phyloP scores from a whole-genome alignment of 352 stramenopile genomes.

The Discostella stelligera region DNA sequence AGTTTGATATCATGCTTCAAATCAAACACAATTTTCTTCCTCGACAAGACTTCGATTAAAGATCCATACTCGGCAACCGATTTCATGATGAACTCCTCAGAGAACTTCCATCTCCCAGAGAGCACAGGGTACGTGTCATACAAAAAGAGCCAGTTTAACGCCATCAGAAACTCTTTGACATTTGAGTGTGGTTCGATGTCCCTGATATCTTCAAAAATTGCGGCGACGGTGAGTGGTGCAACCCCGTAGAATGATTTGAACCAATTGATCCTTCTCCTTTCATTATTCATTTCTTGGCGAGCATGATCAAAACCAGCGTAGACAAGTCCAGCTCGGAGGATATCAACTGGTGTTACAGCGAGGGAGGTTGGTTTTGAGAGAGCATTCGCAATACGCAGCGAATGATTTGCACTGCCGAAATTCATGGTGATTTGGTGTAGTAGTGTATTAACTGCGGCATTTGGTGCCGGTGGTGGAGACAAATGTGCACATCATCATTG shows the following conservation, averaged over 20 bases:
- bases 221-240: slow-evolving; percentile 4
- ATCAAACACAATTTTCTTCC: slow-evolving; percentile 3
- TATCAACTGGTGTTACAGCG: neutral
- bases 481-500: too few species aligned
- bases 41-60: neutral
- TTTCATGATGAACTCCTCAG: slow-evolving; percentile 8
- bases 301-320: slow-evolving; percentile 22
- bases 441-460: neutral
- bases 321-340: slow-evolving; percentile 8
- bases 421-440: neutral
- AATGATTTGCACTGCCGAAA: neutral
- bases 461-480: neutral
- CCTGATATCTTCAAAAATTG: slow-evolving; percentile 12
- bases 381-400: neutral
- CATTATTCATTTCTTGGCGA: slow-evolving; percentile 4
- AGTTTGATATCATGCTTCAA: neutral
- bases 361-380: neutral
- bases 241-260: slow-evolving; percentile 27
- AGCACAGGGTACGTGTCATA: slow-evolving; percentile 14
- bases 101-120: slow-evolving; percentile 20
- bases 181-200: slow-evolving; percentile 5
- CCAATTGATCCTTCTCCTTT: neutral
- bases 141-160: slow-evolving; percentile 15
- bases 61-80: slow-evolving; percentile 8
- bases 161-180: slow-evolving; percentile 18